Evolutionary conservation across 2,329 filamentous ascomycete species (phyloP).

Genomic region (Geoglossum cookeanum): DNA sequence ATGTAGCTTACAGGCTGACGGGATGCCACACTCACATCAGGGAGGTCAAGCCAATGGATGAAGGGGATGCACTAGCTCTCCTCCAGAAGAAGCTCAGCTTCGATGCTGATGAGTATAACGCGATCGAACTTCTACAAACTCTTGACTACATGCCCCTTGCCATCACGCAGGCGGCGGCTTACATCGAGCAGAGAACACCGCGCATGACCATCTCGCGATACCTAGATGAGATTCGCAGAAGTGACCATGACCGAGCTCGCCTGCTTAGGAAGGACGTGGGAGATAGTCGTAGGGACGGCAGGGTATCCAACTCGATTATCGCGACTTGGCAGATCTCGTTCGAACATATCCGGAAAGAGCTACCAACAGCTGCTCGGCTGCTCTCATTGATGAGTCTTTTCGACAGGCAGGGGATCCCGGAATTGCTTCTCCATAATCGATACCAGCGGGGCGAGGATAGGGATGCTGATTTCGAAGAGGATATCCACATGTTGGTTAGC

Average conservation of each 20-base stretch:
- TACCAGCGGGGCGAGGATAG: conserved; percentile 4
- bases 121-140: conserved; percentile 4
- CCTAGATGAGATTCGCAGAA: no score
- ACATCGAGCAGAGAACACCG: conserved; percentile 21
- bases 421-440: conserved; percentile 6
- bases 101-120: neutral
- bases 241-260: neutral
- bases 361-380: conserved; percentile 6
- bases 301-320: conserved; percentile 10
- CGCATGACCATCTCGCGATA: no score
- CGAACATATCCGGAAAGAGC: conserved; percentile 6
- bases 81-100: neutral
- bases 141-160: conserved; percentile 9
- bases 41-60: conserved; percentile 7
- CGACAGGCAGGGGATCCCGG: conserved; percentile 10
- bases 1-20: conserved; percentile 13
- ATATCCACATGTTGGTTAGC: conserved; percentile 10
- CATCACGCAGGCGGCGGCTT: conserved; percentile 17
- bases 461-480: conserved; percentile 8
- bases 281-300: conserved; percentile 8
- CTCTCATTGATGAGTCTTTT: conserved; percentile 9
- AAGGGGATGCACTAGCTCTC: neutral
- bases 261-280: conserved; percentile 7
- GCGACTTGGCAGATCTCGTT: conserved; percentile 10
- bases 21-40: conserved; percentile 8